Percentiles rank a stretch among this genome's conserved stretches.
Conservation (phyloP, 345 rosid species). For the Citrus hindsii region DNA sequence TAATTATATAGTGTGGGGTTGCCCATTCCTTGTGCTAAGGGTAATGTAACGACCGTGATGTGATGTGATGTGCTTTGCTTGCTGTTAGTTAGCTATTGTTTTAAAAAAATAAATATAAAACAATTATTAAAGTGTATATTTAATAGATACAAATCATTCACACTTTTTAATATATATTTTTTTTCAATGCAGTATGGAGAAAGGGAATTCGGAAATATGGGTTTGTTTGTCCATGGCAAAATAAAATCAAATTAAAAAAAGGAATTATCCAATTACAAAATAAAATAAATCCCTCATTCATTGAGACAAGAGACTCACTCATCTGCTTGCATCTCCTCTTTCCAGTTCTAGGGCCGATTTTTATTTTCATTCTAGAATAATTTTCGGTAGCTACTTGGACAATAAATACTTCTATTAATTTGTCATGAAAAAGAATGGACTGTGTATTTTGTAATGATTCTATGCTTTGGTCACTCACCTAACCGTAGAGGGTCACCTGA, state of each 20-base stretch:
- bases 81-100: not conserved
- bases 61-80: slow-evolving; percentile 5
- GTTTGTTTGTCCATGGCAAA: not conserved
- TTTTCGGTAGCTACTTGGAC: not conserved
- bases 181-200: too few relatives aligned
- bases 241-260: not conserved
- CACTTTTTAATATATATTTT: too few relatives aligned
- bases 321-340: not conserved
- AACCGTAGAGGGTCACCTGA: not conserved
- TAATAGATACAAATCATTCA: not conserved
- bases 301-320: not conserved
- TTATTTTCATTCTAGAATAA: not conserved
- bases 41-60: slow-evolving; percentile 6
- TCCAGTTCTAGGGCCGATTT: not conserved
- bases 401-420: not conserved
- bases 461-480: not conserved
- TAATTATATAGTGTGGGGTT: not conserved
- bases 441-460: not conserved
- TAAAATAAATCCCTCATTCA: not conserved
- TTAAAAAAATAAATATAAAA: too few relatives aligned
- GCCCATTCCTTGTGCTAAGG: not conserved
- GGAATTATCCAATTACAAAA: not conserved
- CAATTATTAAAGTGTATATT: not conserved
- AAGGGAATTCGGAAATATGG: too few relatives aligned
- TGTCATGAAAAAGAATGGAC: not conserved